Base-by-base conservation (phyloP, 1,139 yeast genomes). In the Scheffersomyces cryptocercus region DNA sequence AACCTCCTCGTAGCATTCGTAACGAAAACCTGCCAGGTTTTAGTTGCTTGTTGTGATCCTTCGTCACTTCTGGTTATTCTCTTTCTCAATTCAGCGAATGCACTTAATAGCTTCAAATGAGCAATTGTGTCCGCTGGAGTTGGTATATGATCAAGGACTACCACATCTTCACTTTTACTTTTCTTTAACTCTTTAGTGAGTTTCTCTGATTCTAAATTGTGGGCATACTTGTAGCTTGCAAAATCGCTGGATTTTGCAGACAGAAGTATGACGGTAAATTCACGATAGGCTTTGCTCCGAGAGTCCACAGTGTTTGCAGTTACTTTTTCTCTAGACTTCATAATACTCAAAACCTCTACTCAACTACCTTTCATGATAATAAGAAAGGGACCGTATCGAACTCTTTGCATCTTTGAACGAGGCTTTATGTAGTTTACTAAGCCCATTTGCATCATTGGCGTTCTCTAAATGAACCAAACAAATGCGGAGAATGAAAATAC, bases 61-160 rank as follows among this genome's bases (percentile, higher is more conserved):
- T 36, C 37, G 5, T 29, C 35, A 1, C 11, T 10, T 1, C 9
- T 46, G 29, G 44, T 47, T 20, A 57, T 41, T 7, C 49, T 41
- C 29, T 45, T 34, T 38, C 64, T 61, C 46, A 68, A 55, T 5
- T 48, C 55, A 24, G 47, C 49, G 45, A 70, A 65, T 1, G 67
- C 61, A 36, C 55, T 57, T 24, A 70, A 48, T 28, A 70, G 54
- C 53, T 62, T 67, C 42, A 70, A 55, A 50, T 69, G 74, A 5
- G 64, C 59, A 6, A 61, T 47, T 42, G 47, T 45, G 26, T 49
- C 52, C 28, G 47, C 38, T n/a, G 46, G 41, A 42, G 43, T 35
- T 3, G 49, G 53, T 20, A 44, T 41, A 20, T 45, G 48, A 4
- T 39, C 46, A 6, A 14, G 28, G 16, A 24, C 20, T 12, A 5